A percentile compares a stretch with the other conserved stretches of the same genome.
These are phyloP conservation scores for Solanum sejunctum DNA, from an alignment of 257 asterid species.

Conservation along the genomic window DNA sequence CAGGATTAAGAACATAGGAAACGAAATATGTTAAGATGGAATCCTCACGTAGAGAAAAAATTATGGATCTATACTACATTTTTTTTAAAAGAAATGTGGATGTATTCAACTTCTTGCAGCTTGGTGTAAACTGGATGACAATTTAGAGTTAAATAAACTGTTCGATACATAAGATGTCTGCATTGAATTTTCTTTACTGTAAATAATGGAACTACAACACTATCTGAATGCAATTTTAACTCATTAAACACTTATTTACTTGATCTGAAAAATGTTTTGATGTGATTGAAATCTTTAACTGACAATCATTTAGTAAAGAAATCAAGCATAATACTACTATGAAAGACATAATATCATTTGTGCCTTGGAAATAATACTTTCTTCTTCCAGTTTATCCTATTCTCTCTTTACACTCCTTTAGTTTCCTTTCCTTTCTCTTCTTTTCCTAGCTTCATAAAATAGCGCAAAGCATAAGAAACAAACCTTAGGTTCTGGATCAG, in stretches of 20 bases:
- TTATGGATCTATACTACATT: no score
- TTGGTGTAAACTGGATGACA: background rate
- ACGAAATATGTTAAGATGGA: background rate
- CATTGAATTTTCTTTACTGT: background rate
- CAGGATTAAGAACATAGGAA: background rate
- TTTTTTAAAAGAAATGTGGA: background rate
- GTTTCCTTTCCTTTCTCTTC: background rate
- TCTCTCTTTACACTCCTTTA: background rate
- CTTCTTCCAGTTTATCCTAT: background rate
- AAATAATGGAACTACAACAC: background rate
- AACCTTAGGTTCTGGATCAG: constrained; percentile 65
- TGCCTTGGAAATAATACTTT: background rate
- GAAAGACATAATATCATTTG: background rate
- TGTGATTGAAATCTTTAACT: background rate
- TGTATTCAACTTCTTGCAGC: background rate
- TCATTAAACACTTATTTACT: background rate
- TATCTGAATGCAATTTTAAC: background rate
- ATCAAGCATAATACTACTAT: background rate
- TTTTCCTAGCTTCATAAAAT: background rate
- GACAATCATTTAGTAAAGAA: background rate
- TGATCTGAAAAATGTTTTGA: background rate
- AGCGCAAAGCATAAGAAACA: constrained; percentile 7
- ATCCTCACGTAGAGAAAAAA: background rate
- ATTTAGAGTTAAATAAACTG: background rate
- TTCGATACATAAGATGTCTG: background rate